Evolutionary conservation across 768 basidiomycete species (phyloP).

Genomic region (Amanita pseudoporphyria): DNA sequence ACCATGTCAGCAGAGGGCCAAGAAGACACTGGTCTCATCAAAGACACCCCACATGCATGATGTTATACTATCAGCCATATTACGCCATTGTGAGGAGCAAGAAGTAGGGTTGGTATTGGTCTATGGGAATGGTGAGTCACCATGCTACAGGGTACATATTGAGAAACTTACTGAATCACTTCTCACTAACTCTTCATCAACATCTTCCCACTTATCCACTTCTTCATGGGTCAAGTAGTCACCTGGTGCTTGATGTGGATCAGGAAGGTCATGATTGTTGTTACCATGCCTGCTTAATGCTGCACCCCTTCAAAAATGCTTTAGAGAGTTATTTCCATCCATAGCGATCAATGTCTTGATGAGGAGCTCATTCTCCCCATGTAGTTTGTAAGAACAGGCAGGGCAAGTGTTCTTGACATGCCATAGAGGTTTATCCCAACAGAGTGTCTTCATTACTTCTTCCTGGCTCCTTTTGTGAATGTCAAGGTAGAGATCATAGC

Average conservation of each 20-base stretch:
- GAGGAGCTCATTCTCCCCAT: slow-evolving; percentile 14
- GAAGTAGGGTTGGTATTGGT: slow-evolving; percentile 9
- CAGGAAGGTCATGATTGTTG: slow-evolving; percentile 7
- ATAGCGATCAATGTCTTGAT: slow-evolving; percentile 12
- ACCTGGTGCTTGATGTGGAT: slow-evolving; percentile 7
- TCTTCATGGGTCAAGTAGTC: slow-evolving; percentile 13
- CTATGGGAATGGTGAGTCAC: not conserved
- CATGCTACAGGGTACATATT: not conserved
- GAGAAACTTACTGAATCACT: not conserved
- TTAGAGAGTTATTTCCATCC: no score
- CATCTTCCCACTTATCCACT: no score
- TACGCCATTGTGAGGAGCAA: slow-evolving; percentile 15
- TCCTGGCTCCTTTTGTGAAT: slow-evolving; percentile 8
- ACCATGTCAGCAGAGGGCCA: slow-evolving; percentile 21
- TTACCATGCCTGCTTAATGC: not conserved
- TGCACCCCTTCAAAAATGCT: not conserved
- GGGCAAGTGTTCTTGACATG: slow-evolving; percentile 18
- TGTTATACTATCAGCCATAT: slow-evolving; percentile 11
- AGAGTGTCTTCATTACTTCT: slow-evolving; percentile 14
- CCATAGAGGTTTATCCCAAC: slow-evolving; percentile 16
- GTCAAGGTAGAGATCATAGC: slow-evolving; percentile 18
- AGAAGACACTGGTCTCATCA: no score
- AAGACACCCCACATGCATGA: slow-evolving; percentile 16
- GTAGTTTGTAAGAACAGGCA: slow-evolving; percentile 18
- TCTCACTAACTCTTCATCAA: not conserved